Base-by-base conservation (phyloP, 1,284 basidiomycete species). In the Singerocomus rubriflavus region DNA sequence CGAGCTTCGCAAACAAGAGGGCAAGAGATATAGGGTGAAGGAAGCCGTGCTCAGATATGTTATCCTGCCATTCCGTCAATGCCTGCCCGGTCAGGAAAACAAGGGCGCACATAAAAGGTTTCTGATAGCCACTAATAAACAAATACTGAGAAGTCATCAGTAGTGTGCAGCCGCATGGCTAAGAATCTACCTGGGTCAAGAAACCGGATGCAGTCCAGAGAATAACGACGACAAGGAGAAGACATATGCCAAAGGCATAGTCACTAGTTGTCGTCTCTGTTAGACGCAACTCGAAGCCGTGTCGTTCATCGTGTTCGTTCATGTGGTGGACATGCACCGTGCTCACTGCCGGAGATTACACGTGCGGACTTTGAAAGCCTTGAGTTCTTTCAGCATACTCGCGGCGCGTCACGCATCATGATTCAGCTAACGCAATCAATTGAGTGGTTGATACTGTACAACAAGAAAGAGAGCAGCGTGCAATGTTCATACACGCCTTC, bases 1-100 rank as follows among this genome's bases (percentile, higher is more conserved):
- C 50, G 65, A 64, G 55, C 68, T 70, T 48, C 77, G 75, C 51
- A 84, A 60, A 41, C 76, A 61, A 62, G 78, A 83, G 0, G 93
- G 92, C 9, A 98, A 62, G 26, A 99, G 82, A 71, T 98, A 98
- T 16, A 96, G 61, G n/a, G 85, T 74, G 67, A 98, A 99, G 9
- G 89, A 79, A 50, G 91, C 86, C 0, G 93, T 96, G 68, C 87
- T 92, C 61, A 93, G 72, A 62, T 93, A 97, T 3, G 93, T 97
- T 40, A 93, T 78, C 44, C 88, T 91, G 57, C 32, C 41, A 34
- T 34, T 30, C 30, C 32, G 42, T 57, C 52, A 48, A 53, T 16
- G 38, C 38, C 35, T 13, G 27, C 48, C 17, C 17, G 4, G 21
- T 27, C 25, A 27, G 17, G 17, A 36, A 27, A 25, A 42, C 25